Percentiles rank a stretch among this genome's conserved stretches.
Evolutionary conservation across 2,329 filamentous ascomycete species (phyloP).

Genomic region (Sarocladium strictum): DNA sequence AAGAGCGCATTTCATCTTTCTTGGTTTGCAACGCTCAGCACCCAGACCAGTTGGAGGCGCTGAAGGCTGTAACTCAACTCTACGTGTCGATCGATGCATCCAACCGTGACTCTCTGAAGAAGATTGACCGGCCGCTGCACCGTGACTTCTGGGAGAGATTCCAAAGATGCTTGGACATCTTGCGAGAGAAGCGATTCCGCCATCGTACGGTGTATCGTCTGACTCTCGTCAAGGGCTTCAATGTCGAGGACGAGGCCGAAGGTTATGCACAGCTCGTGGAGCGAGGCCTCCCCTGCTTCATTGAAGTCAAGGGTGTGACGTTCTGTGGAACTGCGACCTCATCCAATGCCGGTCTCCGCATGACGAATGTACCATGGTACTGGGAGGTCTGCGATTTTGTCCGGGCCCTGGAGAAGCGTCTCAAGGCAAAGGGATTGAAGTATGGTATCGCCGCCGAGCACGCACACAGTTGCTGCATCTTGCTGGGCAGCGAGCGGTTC

Average conservation of each 20-base stretch:
- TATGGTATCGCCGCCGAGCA: slow-evolving; percentile 96
- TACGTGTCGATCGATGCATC: slow-evolving; percentile 96
- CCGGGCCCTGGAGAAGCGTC: slow-evolving; percentile 61
- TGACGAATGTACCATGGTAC: slow-evolving; percentile 97
- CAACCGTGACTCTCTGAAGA: slow-evolving; percentile 78
- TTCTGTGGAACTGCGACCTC: slow-evolving; percentile 90
- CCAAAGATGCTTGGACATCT: slow-evolving; percentile 81
- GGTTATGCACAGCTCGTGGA: slow-evolving; percentile 89
- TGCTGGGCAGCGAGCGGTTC: slow-evolving; percentile 81
- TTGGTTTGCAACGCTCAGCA: slow-evolving; percentile 97
- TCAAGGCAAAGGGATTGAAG: slow-evolving; percentile 62
- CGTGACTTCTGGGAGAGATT: slow-evolving; percentile 98
- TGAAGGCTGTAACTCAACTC: slow-evolving; percentile 85
- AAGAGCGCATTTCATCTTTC: slow-evolving; percentile 84
- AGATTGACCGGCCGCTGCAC: slow-evolving; percentile 87
- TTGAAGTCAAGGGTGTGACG: slow-evolving; percentile 94
- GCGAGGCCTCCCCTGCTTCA: slow-evolving; percentile 79
- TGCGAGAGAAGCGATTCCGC: slow-evolving; percentile 73
- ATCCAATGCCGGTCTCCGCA: slow-evolving; percentile 80
- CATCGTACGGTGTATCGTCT: slow-evolving; percentile 93
- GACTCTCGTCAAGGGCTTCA: slow-evolving; percentile 96
- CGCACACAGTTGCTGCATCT: slow-evolving; percentile 86
- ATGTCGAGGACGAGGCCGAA: slow-evolving; percentile 85
- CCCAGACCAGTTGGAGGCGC: slow-evolving; percentile 76
- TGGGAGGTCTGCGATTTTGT: slow-evolving; percentile 84